phyloP scores from a whole-genome alignment of 345 rosid genomes.

The Camelina laxa region DNA sequence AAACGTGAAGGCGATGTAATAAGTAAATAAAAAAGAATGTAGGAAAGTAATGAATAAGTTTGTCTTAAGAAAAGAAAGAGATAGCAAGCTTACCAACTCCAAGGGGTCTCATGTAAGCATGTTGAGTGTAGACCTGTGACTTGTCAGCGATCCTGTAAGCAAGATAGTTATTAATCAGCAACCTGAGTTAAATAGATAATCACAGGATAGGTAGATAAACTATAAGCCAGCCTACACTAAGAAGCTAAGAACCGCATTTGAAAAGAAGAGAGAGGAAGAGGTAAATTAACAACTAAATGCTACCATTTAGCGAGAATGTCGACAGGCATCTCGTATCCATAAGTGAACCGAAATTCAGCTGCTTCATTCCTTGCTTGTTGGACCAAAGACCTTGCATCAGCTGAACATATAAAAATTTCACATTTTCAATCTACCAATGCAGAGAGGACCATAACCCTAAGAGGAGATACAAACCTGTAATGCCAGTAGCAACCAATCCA shows the following conservation, averaged over 20 bases:
- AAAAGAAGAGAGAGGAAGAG: neutral
- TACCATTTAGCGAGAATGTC: slow-evolving; percentile 77
- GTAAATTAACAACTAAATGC: slow-evolving; percentile 22
- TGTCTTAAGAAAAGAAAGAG: slow-evolving; percentile 15
- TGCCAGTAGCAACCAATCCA: slow-evolving; percentile 93
- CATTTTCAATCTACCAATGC: no score
- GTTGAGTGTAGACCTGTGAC: slow-evolving; percentile 96
- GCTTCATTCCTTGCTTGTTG: slow-evolving; percentile 98
- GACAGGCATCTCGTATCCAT: slow-evolving; percentile 97
- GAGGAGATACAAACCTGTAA: slow-evolving; percentile 62
- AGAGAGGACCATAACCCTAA: neutral
- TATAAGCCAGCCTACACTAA: neutral
- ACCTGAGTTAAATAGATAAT: neutral
- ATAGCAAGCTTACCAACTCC: slow-evolving; percentile 74
- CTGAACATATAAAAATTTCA: slow-evolving; percentile 40
- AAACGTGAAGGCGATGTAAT: neutral
- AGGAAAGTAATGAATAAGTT: neutral
- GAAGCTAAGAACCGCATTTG: neutral
- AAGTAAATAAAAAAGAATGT: neutral
- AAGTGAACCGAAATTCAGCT: slow-evolving; percentile 87
- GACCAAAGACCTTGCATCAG: slow-evolving; percentile 97
- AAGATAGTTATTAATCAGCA: slow-evolving; percentile 1
- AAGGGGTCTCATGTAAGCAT: slow-evolving; percentile 99
- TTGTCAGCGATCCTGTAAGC: slow-evolving; percentile 86
- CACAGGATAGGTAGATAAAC: neutral